Base-by-base conservation (phyloP, 768 basidiomycete genomes). In the Fomitopsis serialis region DNA sequence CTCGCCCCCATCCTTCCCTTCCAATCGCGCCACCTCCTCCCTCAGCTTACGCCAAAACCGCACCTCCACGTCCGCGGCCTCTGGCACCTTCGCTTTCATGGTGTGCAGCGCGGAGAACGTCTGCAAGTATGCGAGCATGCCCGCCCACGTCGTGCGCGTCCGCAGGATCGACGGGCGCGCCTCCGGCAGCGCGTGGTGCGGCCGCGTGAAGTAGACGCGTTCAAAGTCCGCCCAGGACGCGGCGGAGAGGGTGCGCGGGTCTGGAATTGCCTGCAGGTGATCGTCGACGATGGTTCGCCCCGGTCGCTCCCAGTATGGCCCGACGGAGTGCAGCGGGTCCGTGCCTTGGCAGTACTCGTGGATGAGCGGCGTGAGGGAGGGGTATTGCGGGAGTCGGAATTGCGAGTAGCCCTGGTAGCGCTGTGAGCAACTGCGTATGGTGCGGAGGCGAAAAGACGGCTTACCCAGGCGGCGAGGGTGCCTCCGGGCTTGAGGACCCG, bases 261-360 rank as follows among this genome's bases (percentile, higher is more conserved):
- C 75, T 0, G 85, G 87, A n/a, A 93, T 77, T 25, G 81, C 80
- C 7, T 82, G 73, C 2, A 93, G 78, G 61, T 89, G 81, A 6
- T 75, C 75, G 52, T 89, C 85, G 22, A 93, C 76, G 56, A 92
- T 84, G 0, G 79, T 79, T 12, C 92, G 77, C 15, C 92, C 92
- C 0, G 92, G 91, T 27, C 85, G 82, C 59, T 92, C 78, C 78
- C 89, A 93, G 63, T 90, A 79, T 1, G 82, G 78, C 1, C 90
- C 90, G 5, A 89, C 65, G 40, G 82, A 81, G 29, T 70, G 76
- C 9, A 52, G 45, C 1, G 73, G 75, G 57, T 86, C 79, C 2
- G 62, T 68, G 0, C 87, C 86, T 63, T 85, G 84, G 1, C 79
- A 74, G 63, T 84, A 91, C 2, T 71, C 72, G 9, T 78, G 77